phyloP scores from a whole-genome alignment of 1,139 yeast species.

The Blastobotrys persicus region DNA sequence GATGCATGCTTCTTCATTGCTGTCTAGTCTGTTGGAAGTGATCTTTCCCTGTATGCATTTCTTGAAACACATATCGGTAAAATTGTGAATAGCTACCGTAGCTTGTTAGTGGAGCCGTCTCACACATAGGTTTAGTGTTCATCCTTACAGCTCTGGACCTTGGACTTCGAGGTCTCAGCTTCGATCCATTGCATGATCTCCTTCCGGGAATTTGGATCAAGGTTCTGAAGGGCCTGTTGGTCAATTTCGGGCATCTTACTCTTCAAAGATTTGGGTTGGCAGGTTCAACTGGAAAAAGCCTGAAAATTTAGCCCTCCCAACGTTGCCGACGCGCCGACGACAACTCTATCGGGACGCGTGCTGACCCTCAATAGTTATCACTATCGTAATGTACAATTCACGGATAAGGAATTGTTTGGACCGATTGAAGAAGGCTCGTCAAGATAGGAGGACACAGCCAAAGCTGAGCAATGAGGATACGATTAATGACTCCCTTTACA shows the following conservation, averaged over 20 bases:
- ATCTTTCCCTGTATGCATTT: conserved; percentile 65
- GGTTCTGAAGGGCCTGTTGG: conserved; percentile 56
- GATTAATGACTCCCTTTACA: conserved; percentile 5
- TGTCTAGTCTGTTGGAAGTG: conserved; percentile 50
- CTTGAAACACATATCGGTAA: conserved; percentile 88
- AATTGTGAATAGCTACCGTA: conserved; percentile 59
- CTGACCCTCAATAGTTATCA: too few species aligned
- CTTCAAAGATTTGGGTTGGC: too few species aligned
- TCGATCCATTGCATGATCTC: conserved; percentile 77
- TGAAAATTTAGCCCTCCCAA: conserved; percentile 7
- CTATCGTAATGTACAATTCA: not conserved
- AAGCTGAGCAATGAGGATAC: conserved; percentile 7
- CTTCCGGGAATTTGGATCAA: conserved; percentile 69
- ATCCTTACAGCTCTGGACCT: conserved; percentile 63
- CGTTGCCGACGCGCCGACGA: not conserved
- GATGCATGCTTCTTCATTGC: conserved; percentile 68
- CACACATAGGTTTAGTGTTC: not conserved
- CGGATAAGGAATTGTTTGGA: not conserved
- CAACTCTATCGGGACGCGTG: too few species aligned
- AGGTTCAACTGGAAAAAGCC: too few species aligned
- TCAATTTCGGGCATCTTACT: conserved; percentile 59
- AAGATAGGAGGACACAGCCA: not conserved
- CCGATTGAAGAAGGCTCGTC: not conserved
- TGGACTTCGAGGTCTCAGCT: conserved; percentile 80
- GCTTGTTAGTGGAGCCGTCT: not conserved